phyloP scores from a whole-genome alignment of 768 basidiomycete species.

The Clathrus columnatus region DNA sequence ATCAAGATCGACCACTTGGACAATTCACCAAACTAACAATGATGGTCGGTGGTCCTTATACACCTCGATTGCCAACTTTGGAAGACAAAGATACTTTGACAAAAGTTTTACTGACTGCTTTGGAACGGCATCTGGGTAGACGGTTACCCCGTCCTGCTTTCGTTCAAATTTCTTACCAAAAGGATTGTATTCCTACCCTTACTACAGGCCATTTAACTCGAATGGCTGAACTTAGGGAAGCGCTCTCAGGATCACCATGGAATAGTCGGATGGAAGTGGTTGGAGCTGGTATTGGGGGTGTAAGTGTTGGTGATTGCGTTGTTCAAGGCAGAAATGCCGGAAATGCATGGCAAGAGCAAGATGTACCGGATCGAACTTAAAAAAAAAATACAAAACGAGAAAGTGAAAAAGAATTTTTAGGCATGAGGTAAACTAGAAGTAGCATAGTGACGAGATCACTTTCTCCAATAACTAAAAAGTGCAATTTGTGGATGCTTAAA shows the following conservation, averaged over 20 bases:
- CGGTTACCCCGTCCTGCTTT: conserved; percentile 48
- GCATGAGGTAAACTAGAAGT: too few species aligned
- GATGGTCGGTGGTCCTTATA: conserved; percentile 84
- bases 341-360: conserved; percentile 4
- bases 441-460: neutral
- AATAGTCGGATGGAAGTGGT: conserved; percentile 46
- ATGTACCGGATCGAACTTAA: too few species aligned
- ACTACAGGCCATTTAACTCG: conserved; percentile 62
- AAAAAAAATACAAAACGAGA: too few species aligned
- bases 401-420: too few species aligned
- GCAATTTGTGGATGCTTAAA: neutral
- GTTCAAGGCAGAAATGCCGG: conserved; percentile 53
- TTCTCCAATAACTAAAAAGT: neutral
- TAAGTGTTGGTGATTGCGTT: conserved; percentile 82
- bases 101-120: conserved; percentile 15
- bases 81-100: conserved; percentile 20
- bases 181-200: conserved; percentile 71
- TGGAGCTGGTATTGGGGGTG: conserved; percentile 82
- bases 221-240: conserved; percentile 48
- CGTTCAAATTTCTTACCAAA: conserved; percentile 44
- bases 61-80: conserved; percentile 22
- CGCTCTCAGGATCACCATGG: conserved; percentile 36
- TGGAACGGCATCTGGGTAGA: conserved; percentile 32
- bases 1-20: conserved; percentile 35
- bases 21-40: conserved; percentile 72